phyloP scores from a whole-genome alignment of 2,329 filamentous ascomycete genomes.

The Penicillium sp. region DNA sequence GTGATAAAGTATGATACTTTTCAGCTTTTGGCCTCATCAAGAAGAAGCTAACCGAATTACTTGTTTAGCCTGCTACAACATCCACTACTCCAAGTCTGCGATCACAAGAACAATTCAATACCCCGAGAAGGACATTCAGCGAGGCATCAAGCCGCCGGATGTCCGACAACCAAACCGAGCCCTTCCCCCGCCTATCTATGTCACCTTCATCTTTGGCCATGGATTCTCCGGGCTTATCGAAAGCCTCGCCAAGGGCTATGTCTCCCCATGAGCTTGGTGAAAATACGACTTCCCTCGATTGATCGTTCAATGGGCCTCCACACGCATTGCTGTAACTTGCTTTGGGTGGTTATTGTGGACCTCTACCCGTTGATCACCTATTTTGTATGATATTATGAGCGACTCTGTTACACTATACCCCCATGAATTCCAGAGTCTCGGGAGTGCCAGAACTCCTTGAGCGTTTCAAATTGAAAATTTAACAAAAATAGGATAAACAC shows the following conservation, averaged over 20 bases:
- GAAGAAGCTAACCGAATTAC: slow-evolving; percentile 1
- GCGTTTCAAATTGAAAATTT: not conserved
- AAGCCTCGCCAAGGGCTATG: slow-evolving; percentile 7
- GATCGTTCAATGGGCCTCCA: not conserved
- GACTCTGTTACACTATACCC: slow-evolving; percentile 7
- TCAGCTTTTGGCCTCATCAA: not conserved
- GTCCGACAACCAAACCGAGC: slow-evolving; percentile 22
- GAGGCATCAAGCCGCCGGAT: slow-evolving; percentile 13
- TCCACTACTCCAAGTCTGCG: slow-evolving; percentile 4
- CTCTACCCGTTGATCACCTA: not conserved
- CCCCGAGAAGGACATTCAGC: slow-evolving; percentile 4
- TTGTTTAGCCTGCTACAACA: slow-evolving; percentile 6
- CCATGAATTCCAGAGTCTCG: slow-evolving; percentile 5
- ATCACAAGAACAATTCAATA: slow-evolving; percentile 6
- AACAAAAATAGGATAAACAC: not conserved
- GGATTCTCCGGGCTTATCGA: slow-evolving; percentile 1
- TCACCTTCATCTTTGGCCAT: slow-evolving; percentile 5
- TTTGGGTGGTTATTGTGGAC: not conserved
- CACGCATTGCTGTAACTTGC: not conserved
- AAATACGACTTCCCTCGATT: not conserved
- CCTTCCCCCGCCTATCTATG: slow-evolving; percentile 27
- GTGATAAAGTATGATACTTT: slow-evolving; percentile 23
- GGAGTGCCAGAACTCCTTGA: not conserved
- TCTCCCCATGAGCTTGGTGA: slow-evolving; percentile 5
- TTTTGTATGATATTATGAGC: slow-evolving; percentile 8